A percentile compares a stretch with the other conserved stretches of the same genome.
Conservation (phyloP, 2,329 filamentous ascomycete genomes). For the Sporothrix inflata region DNA sequence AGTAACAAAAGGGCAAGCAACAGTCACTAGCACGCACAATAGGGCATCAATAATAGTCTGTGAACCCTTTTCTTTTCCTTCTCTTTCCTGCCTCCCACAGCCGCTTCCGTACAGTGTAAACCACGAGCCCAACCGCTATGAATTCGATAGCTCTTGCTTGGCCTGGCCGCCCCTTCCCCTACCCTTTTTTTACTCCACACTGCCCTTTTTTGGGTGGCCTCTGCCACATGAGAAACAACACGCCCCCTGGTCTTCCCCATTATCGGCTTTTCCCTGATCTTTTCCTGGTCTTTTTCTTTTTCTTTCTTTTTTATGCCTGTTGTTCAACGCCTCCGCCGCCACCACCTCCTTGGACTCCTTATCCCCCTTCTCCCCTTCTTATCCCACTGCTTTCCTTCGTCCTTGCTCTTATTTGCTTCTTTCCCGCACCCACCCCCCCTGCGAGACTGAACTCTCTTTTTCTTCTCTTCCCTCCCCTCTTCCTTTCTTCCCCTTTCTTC, state of each 20-base stretch:
- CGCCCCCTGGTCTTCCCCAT: slow-evolving; percentile 7
- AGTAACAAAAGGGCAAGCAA: neutral
- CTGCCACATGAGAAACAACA: slow-evolving; percentile 12
- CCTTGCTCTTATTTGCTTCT: slow-evolving; percentile 17
- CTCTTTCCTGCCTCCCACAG: neutral
- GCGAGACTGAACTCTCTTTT: neutral
- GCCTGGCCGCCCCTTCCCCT: neutral
- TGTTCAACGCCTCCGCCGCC: slow-evolving; percentile 16
- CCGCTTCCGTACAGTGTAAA: neutral
- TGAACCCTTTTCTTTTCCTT: neutral
- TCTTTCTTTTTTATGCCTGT: slow-evolving; percentile 6
- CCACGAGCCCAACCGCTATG: neutral
- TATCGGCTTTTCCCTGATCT: neutral
- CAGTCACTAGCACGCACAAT: neutral
- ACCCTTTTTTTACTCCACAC: slow-evolving; percentile 14
- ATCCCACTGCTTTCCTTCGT: slow-evolving; percentile 5
- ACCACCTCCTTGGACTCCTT: neutral
- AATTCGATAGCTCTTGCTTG: neutral
- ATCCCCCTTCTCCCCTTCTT: neutral
- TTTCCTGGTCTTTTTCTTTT: neutral
- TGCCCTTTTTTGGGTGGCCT: neutral
- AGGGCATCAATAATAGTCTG: neutral
- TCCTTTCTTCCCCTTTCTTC: neutral
- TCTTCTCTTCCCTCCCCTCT: neutral
- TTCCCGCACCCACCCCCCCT: slow-evolving; percentile 1